Evolutionary conservation across 2,329 filamentous ascomycete species (phyloP), one percentile per base, ranked within the genome.

Genomic region (Penicillium janthinellum): DNA sequence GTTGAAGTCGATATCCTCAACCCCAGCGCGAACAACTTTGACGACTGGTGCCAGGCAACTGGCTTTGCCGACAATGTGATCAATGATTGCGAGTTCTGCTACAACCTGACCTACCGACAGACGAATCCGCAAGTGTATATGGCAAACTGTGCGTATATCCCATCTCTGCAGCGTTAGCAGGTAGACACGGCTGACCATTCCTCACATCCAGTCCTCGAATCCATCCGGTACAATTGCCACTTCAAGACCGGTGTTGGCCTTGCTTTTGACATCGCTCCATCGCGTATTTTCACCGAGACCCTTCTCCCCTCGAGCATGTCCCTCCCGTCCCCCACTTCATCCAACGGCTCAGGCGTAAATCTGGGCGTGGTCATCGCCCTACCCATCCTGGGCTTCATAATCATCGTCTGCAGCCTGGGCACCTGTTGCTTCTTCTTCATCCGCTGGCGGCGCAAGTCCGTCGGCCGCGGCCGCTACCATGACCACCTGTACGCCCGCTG

Each of bases 191-290:
- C 22, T 12, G 20, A 53, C 39, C 5, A 58, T 6, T 58, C 56
- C 28, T 64, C 42, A 62, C 55, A 34, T 20, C 31, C 34, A 81
- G 79, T 80, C 64, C 65, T 81, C 38, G 78, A 81, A 72, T 71
- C 78, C 20, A 68, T 80, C 42, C 77, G 79, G 25, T 78, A 80
- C 60, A 77, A 78, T 55, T 81, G 79, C 63, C 73, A 78, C 53
- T 78, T 77, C 61, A 70, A 68, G 42, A 76, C 77, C 1, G 60
- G 66, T 14, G 60, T 68, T 1, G 75, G 74, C n/a, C 56, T 64
- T 6, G 45, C 73, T 17, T 81, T 81, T 63, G 70, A 74, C 48
- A 76, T 81, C 56, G 67, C 71, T 37, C 72, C 78, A 12, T 64
- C 69, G 5, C 65, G 73, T 39, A 80, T 81, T 50, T 81, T 81